Conservation (phyloP, 2,329 filamentous ascomycete species). For the Clarireedia homoeocarpa region DNA sequence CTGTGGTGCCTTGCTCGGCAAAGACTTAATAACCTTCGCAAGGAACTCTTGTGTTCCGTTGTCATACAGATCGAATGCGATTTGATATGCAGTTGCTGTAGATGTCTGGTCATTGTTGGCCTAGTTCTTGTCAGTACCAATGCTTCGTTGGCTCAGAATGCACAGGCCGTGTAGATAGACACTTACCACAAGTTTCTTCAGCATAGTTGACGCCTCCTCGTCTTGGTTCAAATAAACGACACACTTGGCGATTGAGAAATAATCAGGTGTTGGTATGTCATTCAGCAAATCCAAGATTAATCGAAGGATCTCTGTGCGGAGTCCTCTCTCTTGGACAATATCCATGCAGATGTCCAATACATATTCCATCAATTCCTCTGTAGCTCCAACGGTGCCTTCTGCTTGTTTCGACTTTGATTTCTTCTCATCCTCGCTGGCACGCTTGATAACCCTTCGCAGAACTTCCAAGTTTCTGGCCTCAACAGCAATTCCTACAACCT, state of each 20-base stretch:
- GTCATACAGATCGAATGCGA: constrained; percentile 96
- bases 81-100: constrained; percentile 86
- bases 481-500: constrained; percentile 93
- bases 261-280: constrained; percentile 86
- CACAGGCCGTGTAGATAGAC: background rate
- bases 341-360: constrained; percentile 95
- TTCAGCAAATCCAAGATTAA: constrained; percentile 93
- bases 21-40: constrained; percentile 74
- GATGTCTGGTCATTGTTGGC: constrained; percentile 69
- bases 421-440: constrained; percentile 81
- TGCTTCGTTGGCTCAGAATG: no score
- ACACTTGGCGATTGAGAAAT: constrained; percentile 96
- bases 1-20: constrained; percentile 46
- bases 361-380: constrained; percentile 95
- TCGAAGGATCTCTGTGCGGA: constrained; percentile 77
- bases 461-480: constrained; percentile 90
- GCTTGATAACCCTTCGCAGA: constrained; percentile 76
- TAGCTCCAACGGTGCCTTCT: constrained; percentile 49
- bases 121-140: constrained; percentile 1
- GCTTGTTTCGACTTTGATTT: constrained; percentile 50
- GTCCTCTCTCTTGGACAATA: constrained; percentile 84
- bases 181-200: constrained; percentile 63
- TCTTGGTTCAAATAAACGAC: constrained; percentile 94
- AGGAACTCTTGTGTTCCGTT: constrained; percentile 98
- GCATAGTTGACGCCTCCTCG: constrained; percentile 79